Base-by-base conservation (phyloP, 163 green algal genomes). In the Chlamydomonas reinhardtii region DNA sequence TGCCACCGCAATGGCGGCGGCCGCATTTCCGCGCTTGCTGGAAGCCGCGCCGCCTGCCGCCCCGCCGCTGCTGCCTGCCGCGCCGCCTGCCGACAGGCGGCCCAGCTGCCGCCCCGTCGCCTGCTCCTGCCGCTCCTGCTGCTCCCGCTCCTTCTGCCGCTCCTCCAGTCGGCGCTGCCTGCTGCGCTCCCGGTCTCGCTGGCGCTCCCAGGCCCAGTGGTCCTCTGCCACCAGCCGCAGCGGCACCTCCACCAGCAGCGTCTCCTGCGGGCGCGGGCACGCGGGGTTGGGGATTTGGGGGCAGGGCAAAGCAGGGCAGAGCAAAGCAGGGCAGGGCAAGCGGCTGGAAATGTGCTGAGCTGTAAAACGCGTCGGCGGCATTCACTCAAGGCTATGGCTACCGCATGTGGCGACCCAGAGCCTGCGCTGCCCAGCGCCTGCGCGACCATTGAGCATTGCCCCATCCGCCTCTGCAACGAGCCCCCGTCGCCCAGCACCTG, bases 181-280 rank as follows among this genome's bases (percentile, higher is more conserved):
- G 5, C 27, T 65, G 14, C 59, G 64, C 29, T 71, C 29, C 4
- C 15, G 61, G 61, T 35, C 31, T 0, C 32, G 66, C 66, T 39
- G 14, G 16, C 32, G 27, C 79, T 78, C 32, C 52, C 17, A 22
- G 14, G 17, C 39, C 78, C 78, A 85, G 31, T 62, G 25, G 56
- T 86, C 80, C 52, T 73, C 54, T 11, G 80, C 80, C 54, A 86
- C 80, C 48, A 86, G 52, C 17, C 80, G 54, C 25, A 86, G 31
- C 14, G 80, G 80, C 39, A 43, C 32, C 16, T 85, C 78, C 24
- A 85, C 48, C 32, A 85, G 68, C 4, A 85, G 68, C 19, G 78
- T 85, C 52, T 85, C 78, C 78, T 85, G 52, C 1, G 34, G 16
- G 12, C 0, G 32, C 39, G 14, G 39, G 24, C 5, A 3, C 17